These are phyloP conservation scores for Suillus lakei DNA, from an alignment of 768 basidiomycete species.

Conservation along the genomic window DNA sequence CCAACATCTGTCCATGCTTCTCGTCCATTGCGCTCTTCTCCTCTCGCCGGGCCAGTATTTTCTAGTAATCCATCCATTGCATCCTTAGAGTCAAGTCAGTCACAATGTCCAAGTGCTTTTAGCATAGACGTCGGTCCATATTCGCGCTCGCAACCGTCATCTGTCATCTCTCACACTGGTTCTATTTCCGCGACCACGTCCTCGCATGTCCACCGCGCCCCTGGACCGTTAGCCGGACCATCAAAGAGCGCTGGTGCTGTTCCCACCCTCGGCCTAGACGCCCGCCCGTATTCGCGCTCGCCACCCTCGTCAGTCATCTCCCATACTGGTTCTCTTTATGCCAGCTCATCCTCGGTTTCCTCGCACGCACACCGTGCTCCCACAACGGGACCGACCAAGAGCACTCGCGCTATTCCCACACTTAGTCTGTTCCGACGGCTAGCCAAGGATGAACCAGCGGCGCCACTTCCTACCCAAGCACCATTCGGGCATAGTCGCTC, in stretches of 20 bases:
- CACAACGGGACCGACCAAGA: slow-evolving; percentile 11
- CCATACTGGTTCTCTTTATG: slow-evolving; percentile 4
- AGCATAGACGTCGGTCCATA: background rate
- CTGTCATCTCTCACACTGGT: slow-evolving; percentile 20
- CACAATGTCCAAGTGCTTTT: slow-evolving; percentile 11
- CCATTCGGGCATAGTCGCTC: slow-evolving; percentile 26
- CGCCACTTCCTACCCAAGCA: slow-evolving; percentile 25
- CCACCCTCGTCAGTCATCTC: slow-evolving; percentile 24
- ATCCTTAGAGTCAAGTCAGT: slow-evolving; percentile 26
- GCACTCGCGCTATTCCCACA: slow-evolving; percentile 13
- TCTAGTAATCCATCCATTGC: slow-evolving; percentile 30
- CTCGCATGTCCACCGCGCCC: slow-evolving; percentile 8
- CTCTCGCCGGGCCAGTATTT: slow-evolving; percentile 30
- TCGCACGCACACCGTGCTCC: slow-evolving; percentile 6
- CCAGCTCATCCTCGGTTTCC: slow-evolving; percentile 11
- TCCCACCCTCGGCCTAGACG: background rate
- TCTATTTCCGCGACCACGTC: slow-evolving; percentile 26
- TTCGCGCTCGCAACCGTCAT: slow-evolving; percentile 19
- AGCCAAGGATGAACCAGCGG: background rate
- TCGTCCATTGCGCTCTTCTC: slow-evolving; percentile 36
- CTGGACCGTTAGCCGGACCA: background rate
- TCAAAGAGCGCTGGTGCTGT: slow-evolving; percentile 6
- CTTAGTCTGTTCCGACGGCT: slow-evolving; percentile 16
- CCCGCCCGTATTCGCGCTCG: slow-evolving; percentile 6
- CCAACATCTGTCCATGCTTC: slow-evolving; percentile 15